Conservation (phyloP, 192 early-diverging fungal genomes). For the Glomus cerebriforme region DNA sequence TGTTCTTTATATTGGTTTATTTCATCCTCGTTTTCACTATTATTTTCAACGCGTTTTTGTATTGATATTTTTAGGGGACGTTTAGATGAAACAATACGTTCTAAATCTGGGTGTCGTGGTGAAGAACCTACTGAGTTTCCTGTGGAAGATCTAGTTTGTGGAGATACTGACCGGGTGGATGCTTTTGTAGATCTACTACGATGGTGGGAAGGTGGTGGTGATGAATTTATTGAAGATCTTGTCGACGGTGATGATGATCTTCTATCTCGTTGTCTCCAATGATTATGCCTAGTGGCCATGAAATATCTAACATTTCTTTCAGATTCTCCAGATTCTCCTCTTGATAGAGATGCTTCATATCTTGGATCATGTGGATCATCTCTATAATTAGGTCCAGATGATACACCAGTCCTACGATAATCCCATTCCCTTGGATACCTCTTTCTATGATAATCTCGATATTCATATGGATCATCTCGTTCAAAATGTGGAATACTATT, state of each 20-base stretch:
- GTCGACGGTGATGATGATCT: constrained; percentile 10
- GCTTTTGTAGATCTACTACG: constrained; percentile 10
- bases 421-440: constrained; percentile 17
- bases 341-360: not conserved
- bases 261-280: constrained; percentile 4
- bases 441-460: constrained; percentile 17
- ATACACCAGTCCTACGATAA: constrained; percentile 6
- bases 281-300: constrained; percentile 18
- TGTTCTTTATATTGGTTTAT: not conserved
- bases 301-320: constrained; percentile 3
- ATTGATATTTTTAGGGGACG: constrained; percentile 11
- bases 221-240: not conserved
- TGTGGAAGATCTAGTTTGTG: not conserved
- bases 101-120: constrained; percentile 1
- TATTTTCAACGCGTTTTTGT: not conserved
- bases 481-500: constrained; percentile 21
- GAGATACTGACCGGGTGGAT: not conserved
- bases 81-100: constrained; percentile 4
- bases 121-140: constrained; percentile 14
- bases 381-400: not conserved
- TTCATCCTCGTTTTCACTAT: constrained; percentile 7
- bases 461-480: constrained; percentile 14
- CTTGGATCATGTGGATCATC: not conserved
- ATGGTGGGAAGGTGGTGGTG: not conserved
- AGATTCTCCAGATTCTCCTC: constrained; percentile 12